Conservation (phyloP, 108 stramenopile genomes). For the Epithemia pelagica region DNA sequence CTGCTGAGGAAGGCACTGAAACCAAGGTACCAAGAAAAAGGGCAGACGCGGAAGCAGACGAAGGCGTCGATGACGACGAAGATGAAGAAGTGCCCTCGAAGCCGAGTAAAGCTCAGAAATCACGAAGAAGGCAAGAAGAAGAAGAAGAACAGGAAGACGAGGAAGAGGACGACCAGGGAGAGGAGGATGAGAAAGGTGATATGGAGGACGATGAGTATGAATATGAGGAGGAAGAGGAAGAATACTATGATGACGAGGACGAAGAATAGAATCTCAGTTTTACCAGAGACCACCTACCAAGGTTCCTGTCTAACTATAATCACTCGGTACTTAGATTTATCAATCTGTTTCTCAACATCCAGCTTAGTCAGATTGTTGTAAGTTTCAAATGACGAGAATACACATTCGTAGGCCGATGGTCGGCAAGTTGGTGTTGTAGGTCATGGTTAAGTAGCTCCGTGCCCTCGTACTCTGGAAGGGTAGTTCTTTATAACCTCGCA, state of each 20-base stretch:
- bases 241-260: conserved; percentile 21
- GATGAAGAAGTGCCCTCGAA: conserved; percentile 3
- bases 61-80: conserved; percentile 10
- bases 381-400: no score
- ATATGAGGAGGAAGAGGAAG: conserved; percentile 21
- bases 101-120: background rate
- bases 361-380: no score
- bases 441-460: no score
- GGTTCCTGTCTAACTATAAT: no score
- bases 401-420: no score
- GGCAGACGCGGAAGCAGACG: conserved; percentile 8
- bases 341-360: no score
- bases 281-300: no score
- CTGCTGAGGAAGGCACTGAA: background rate
- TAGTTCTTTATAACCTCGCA: no score
- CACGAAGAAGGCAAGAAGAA: background rate
- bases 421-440: no score
- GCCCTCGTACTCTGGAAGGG: no score
- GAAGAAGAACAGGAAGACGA: conserved; percentile 3
- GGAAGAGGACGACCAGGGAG: conserved; percentile 10
- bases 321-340: no score
- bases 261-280: background rate
- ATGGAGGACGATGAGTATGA: conserved; percentile 11
- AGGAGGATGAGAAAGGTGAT: conserved; percentile 19
- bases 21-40: no score